Evolutionary conservation across 208 protist species (phyloP).

Genomic region (Perkinsela sp.): DNA sequence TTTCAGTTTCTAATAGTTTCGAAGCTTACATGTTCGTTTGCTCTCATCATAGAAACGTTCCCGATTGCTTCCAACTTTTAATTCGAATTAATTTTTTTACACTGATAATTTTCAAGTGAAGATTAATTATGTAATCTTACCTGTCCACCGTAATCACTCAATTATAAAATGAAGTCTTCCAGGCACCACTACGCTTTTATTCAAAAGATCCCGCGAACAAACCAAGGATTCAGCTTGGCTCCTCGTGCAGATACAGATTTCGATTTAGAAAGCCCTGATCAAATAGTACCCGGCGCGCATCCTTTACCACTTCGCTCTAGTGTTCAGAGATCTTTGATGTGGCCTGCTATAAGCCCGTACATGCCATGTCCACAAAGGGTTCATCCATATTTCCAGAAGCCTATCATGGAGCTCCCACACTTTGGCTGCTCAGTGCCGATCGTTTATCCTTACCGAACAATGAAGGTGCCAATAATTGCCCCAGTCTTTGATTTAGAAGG

Average conservation of each 20-base stretch:
- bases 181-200: background rate
- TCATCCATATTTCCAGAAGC: constrained; percentile 55
- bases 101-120: too few relatives aligned
- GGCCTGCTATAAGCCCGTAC: constrained; percentile 38
- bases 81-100: too few relatives aligned
- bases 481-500: constrained; percentile 43
- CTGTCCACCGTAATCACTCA: too few relatives aligned
- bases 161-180: background rate
- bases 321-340: constrained; percentile 23
- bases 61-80: too few relatives aligned
- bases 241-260: constrained; percentile 43
- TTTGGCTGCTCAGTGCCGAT: constrained; percentile 30
- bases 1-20: too few relatives aligned
- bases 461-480: constrained; percentile 52
- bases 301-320: constrained; percentile 39
- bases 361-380: constrained; percentile 40
- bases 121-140: too few relatives aligned
- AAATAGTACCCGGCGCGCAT: constrained; percentile 39
- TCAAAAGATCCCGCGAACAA: background rate
- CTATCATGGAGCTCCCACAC: constrained; percentile 43
- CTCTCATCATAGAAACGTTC: too few relatives aligned
- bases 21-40: too few relatives aligned
- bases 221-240: constrained; percentile 8
- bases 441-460: constrained; percentile 40
- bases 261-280: constrained; percentile 21